A percentile compares a stretch with the other conserved stretches of the same genome.
These are phyloP conservation scores for Hanseniaspora singularis DNA, from an alignment of 805 yeast genomes.

Conservation along the genomic window DNA sequence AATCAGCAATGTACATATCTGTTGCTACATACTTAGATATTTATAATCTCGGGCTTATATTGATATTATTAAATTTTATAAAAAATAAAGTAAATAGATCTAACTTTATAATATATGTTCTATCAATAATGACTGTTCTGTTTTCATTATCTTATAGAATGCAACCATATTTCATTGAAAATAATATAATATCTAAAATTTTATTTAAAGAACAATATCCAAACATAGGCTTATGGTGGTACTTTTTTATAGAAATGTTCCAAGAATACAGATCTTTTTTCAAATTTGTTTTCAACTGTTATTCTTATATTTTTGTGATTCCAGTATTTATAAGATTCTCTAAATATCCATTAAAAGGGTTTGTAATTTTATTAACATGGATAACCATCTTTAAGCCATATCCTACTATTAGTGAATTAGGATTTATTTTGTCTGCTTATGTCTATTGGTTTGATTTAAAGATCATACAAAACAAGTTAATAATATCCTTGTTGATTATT, in stretches of 20 bases:
- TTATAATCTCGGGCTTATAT: conserved; percentile 1
- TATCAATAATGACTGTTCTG: neutral
- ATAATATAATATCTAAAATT: neutral
- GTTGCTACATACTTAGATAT: neutral
- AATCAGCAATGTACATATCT: neutral
- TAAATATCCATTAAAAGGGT: conserved; percentile 43
- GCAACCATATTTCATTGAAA: neutral
- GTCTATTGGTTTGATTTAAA: conserved; percentile 8
- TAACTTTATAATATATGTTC: neutral
- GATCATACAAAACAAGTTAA: conserved; percentile 2
- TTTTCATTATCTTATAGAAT: neutral
- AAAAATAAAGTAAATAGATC: neutral
- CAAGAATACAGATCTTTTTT: conserved; percentile 77
- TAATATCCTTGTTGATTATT: conserved; percentile 31
- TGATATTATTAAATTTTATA: neutral
- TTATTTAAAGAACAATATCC: conserved; percentile 33
- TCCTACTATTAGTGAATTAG: conserved; percentile 73
- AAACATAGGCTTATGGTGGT: conserved; percentile 97
- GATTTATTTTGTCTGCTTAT: conserved; percentile 31
- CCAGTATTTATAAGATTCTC: conserved; percentile 65
- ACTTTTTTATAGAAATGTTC: conserved; percentile 89
- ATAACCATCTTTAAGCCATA: conserved; percentile 65
- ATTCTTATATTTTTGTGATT: conserved; percentile 48
- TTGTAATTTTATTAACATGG: conserved; percentile 38
- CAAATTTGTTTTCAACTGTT: conserved; percentile 70